Base-by-base conservation (phyloP, 163 green algal species). In the Chlorella variabilis region DNA sequence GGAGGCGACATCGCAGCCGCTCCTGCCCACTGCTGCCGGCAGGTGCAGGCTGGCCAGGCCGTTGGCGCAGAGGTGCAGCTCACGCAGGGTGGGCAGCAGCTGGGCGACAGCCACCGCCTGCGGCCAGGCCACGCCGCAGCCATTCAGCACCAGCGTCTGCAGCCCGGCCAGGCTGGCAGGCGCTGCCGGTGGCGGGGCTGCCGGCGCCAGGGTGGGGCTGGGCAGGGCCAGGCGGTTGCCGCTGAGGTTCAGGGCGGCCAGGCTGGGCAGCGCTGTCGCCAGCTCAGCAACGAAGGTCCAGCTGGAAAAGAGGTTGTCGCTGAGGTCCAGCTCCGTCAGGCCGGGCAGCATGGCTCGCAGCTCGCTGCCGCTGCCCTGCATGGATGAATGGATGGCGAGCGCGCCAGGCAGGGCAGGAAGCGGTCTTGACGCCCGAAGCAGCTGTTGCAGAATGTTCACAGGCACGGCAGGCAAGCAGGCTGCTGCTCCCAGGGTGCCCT, bases 11-110 rank as follows among this genome's bases (percentile, higher is more conserved):
- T 58, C 38, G 7, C 56, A n/a, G 56, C 56, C 39, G 21, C 23
- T 11, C n/a, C 23, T 59, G 67, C 27, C 27, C 39, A 31, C 61
- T 41, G 3, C 27, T 20, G 0, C 36, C 13, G 51, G 58, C 41
- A 80, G 39, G 38, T 61, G 38, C 29, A 95, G 84, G 59, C 63
- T 82, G 48, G 6, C 33, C 23, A 96, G 88, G 80, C 49, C 67
- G 61, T 95, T 96, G 56, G 75, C 81, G 49, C 83, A 88, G 0
- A 94, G 77, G 78, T 95, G 91, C 13, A 97, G 90, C 87, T 95
- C 90, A 48, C 85, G 25, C 63, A 97, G 78, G 68, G 33, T 39
- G 3, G 92, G 91, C 56, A 97, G 71, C 23, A 41, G 49, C 34
- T 59, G 36, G 25, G 77, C 69, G 65, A 93, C 68, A 62, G 75